phyloP scores from a whole-genome alignment of 331 rosid species.

The Pyracantha coccinea region DNA sequence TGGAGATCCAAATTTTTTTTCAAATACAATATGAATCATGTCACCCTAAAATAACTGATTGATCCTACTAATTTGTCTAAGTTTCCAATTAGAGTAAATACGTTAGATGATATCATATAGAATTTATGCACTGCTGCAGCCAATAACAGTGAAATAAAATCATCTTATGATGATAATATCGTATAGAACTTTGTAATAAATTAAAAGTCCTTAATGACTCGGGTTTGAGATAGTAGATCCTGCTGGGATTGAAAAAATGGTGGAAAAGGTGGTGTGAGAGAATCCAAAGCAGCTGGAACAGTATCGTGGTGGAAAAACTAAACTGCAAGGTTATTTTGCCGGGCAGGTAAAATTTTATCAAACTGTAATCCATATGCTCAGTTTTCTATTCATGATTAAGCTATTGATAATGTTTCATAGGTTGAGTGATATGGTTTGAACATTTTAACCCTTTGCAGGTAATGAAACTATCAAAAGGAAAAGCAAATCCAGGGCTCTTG shows the following conservation, averaged over 20 bases:
- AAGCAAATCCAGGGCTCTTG: constrained; percentile 80
- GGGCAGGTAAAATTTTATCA: constrained; percentile 60
- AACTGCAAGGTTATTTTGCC: constrained; percentile 76
- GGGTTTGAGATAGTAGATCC: constrained; percentile 67
- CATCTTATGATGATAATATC: background rate
- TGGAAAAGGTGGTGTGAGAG: constrained; percentile 62
- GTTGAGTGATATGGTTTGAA: background rate
- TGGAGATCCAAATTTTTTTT: too few species aligned
- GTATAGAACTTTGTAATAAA: background rate
- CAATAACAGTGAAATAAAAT: background rate
- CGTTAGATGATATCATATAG: background rate
- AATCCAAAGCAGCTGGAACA: constrained; percentile 92
- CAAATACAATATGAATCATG: background rate
- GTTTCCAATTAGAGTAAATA: background rate
- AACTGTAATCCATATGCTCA: background rate
- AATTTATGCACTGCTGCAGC: background rate
- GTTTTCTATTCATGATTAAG: background rate
- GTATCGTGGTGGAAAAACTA: constrained; percentile 75
- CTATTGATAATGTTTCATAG: background rate
- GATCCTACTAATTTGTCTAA: background rate
- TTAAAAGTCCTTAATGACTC: constrained; percentile 11
- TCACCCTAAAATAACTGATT: background rate
- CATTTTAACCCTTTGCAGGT: constrained; percentile 30
- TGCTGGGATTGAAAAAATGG: constrained; percentile 70
- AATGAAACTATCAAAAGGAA: constrained; percentile 89